Conservation (phyloP, 805 yeast species). For the Yarrowia keelungensis region DNA sequence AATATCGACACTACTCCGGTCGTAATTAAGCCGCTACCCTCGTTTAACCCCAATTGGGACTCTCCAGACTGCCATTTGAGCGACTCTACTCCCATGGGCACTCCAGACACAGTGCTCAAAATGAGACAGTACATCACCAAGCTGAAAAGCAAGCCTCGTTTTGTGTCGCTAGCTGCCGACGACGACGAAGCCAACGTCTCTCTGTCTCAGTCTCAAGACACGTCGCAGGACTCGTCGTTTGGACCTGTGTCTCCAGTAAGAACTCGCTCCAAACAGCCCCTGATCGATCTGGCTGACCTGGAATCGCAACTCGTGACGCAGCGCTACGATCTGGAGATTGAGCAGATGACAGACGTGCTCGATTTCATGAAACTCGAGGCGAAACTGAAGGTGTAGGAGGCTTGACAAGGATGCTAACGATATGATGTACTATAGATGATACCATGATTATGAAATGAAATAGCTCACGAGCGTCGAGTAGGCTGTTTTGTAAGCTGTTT, state of each 20-base stretch:
- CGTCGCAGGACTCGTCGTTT: not conserved
- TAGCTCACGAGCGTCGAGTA: not conserved
- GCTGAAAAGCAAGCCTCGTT: slow-evolving; percentile 32
- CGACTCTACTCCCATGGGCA: slow-evolving; percentile 36
- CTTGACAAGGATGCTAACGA: slow-evolving; percentile 3
- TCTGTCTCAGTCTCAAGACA: not conserved
- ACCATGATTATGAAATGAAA: not conserved
- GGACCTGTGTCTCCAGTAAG: slow-evolving; percentile 18
- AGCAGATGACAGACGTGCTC: slow-evolving; percentile 32
- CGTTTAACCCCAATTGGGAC: slow-evolving; percentile 36
- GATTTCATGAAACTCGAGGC: slow-evolving; percentile 36
- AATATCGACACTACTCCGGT: slow-evolving; percentile 22
- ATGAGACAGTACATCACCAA: slow-evolving; percentile 29
- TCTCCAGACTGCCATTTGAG: slow-evolving; percentile 28
- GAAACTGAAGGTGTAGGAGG: slow-evolving; percentile 2
- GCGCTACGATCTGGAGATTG: slow-evolving; percentile 33
- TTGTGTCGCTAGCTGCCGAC: slow-evolving; percentile 1
- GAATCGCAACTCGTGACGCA: slow-evolving; percentile 26
- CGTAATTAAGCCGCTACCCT: not conserved
- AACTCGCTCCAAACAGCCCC: not conserved
- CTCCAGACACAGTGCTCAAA: slow-evolving; percentile 27
- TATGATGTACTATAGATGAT: slow-evolving; percentile 28
- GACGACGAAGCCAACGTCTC: slow-evolving; percentile 8
- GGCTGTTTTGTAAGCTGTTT: too few species aligned
- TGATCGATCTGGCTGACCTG: slow-evolving; percentile 7